phyloP scores from a whole-genome alignment of 371 early-diverging fungal genomes.

The Apophysomyces variabilis region DNA sequence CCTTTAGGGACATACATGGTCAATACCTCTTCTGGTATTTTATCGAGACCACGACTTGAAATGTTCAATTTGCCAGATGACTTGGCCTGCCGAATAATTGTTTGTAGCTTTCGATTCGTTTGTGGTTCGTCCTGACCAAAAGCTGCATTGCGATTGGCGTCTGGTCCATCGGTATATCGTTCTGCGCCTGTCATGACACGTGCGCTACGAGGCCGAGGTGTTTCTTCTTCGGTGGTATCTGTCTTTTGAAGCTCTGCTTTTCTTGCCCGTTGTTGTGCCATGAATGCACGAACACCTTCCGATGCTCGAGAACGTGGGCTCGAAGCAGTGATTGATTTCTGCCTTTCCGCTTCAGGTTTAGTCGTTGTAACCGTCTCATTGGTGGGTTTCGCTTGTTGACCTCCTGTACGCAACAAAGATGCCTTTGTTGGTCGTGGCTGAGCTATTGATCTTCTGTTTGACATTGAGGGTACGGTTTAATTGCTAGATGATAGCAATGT shows the following conservation, averaged over 20 bases:
- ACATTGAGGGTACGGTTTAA: not conserved
- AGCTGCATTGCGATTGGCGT: constrained; percentile 20
- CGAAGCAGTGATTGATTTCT: constrained; percentile 4
- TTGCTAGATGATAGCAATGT: too few species aligned
- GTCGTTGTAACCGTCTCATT: constrained; percentile 15
- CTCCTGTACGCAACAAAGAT: constrained; percentile 32
- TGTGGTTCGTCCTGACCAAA: constrained; percentile 20
- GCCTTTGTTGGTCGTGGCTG: constrained; percentile 44
- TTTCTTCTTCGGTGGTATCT: not conserved
- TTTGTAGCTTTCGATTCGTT: constrained; percentile 32
- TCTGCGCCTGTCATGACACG: constrained; percentile 46
- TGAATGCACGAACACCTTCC: constrained; percentile 50
- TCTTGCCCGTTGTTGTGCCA: constrained; percentile 50
- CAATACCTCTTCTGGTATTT: constrained; percentile 70
- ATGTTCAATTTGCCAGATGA: constrained; percentile 71
- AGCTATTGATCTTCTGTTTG: constrained; percentile 23
- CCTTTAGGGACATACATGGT: constrained; percentile 41
- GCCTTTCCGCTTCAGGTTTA: constrained; percentile 6
- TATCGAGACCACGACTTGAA: constrained; percentile 63
- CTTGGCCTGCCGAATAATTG: constrained; percentile 48
- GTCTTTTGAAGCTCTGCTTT: constrained; percentile 20
- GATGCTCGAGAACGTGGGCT: constrained; percentile 21
- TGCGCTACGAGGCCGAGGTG: constrained; percentile 7
- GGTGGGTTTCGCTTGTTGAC: constrained; percentile 8
- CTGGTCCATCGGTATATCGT: constrained; percentile 25